Base-by-base conservation (phyloP, 2,329 filamentous ascomycete genomes). In the Shiraia sp. region DNA sequence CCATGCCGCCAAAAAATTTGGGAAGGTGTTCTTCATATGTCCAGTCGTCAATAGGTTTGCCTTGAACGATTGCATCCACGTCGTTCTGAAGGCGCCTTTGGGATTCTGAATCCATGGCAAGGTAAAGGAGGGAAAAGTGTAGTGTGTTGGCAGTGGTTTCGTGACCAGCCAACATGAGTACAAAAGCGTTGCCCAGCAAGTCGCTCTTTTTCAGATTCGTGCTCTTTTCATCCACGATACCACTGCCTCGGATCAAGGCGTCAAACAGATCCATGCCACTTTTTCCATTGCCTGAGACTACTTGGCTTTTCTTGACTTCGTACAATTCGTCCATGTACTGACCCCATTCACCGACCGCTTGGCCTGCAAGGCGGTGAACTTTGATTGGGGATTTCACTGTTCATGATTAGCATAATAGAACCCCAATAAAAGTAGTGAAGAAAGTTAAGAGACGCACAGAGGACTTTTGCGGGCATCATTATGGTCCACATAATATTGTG, bases 61-160 rank as follows among this genome's bases (percentile, higher is more conserved):
- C 73, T 27, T 80, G 79, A 19, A 91, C 74, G 8, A 88, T 79
- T 10, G 72, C 69, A 61, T 90, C 83, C 17, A 93, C 70, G 47
- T 90, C 87, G 31, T 75, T 71, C 55, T 92, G 88, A 3, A 92
- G 69, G 6, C 74, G 75, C 16, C 79, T 77, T 60, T 93, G 88
- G 1, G 79, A 79, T 1, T 73, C 68, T 5, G 81, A 81, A 55
- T 85, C 78, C 55, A 82, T 79, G 10, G 87, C 88, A 5, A 92
- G 77, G 53, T 82, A 78, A 25, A 89, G 63, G 3, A 90, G 69
- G 2, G 82, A 77, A 62, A 88, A 90, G 69, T 91, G 85, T 27
- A 90, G 74, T 3, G 81, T 79, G 65, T 88, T 89, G 33, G 87
- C 87, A 2, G 87, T 87, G 1, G 88, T 91, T 68, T 93, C 88